phyloP scores from a whole-genome alignment of 75 land plant species.

The Larix kaempferi region DNA sequence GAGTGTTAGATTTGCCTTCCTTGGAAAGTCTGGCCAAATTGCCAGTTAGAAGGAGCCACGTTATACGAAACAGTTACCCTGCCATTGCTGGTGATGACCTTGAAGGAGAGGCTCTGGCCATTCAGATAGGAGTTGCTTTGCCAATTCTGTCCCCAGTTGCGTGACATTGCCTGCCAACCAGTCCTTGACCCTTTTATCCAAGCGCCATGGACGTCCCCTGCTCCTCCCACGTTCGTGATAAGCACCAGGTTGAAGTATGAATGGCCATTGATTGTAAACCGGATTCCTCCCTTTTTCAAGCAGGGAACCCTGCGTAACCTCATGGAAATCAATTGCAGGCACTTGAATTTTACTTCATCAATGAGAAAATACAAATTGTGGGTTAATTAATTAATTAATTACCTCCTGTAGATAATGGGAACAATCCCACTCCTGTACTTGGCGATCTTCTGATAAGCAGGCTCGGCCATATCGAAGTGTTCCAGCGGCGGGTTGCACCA shows the following conservation, averaged over 20 bases:
- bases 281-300: conserved; percentile 9
- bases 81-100: conserved; percentile 29
- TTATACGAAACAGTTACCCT: conserved; percentile 13
- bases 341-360: no score
- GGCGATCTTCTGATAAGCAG: conserved; percentile 14
- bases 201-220: conserved; percentile 1
- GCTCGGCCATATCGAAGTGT: conserved; percentile 22
- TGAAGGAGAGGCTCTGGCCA: conserved; percentile 28
- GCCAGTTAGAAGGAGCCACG: conserved; percentile 24
- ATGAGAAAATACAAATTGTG: no score
- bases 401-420: conserved; percentile 8
- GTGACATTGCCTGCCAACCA: conserved; percentile 18
- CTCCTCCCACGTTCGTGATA: conserved; percentile 15
- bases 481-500: conserved; percentile 22
- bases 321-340: not conserved
- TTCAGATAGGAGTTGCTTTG: not conserved
- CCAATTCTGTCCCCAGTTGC: conserved; percentile 28
- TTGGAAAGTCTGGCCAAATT: not conserved
- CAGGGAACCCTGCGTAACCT: conserved; percentile 17
- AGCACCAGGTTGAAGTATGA: conserved; percentile 4
- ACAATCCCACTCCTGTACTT: conserved; percentile 11
- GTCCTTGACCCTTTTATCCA: conserved; percentile 20
- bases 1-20: no score
- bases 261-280: conserved; percentile 13
- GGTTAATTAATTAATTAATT: no score